These are phyloP conservation scores for Paratinospora sagittata DNA, from an alignment of 164 flowering plant species.

Conservation along the genomic window DNA sequence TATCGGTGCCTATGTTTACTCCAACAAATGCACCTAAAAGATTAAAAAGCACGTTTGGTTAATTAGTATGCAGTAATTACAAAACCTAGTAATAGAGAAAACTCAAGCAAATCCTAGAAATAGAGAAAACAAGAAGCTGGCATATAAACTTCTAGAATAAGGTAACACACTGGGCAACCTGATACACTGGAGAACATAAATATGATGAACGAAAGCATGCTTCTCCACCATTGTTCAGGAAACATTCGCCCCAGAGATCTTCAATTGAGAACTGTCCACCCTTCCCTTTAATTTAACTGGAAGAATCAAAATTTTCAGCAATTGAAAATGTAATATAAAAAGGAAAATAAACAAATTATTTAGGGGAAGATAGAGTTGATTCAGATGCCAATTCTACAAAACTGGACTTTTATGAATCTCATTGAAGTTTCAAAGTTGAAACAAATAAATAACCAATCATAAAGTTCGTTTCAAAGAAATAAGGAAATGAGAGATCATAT, in stretches of 20 bases:
- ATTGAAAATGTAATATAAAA: neutral
- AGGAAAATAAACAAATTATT: neutral
- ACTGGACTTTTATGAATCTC: neutral
- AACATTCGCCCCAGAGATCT: slow-evolving; percentile 27
- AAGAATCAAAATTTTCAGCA: neutral
- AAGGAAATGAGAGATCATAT: neutral
- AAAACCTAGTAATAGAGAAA: neutral
- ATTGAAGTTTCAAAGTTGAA: neutral
- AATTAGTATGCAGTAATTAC: neutral
- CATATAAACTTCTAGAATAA: neutral
- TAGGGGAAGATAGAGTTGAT: neutral
- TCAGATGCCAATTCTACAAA: neutral
- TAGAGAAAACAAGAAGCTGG: neutral
- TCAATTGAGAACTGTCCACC: slow-evolving; percentile 15
- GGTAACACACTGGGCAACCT: slow-evolving; percentile 26
- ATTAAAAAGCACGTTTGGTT: slow-evolving; percentile 1
- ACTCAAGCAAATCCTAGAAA: neutral
- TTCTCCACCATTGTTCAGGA: slow-evolving; percentile 33
- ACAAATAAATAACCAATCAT: neutral
- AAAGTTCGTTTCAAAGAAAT: neutral
- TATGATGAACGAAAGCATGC: slow-evolving; percentile 24
- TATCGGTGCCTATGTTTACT: slow-evolving; percentile 57
- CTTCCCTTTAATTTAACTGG: neutral
- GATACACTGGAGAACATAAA: slow-evolving; percentile 22
- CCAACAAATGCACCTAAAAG: slow-evolving; percentile 58